Evolutionary conservation across 257 asterid species (phyloP), one percentile per base, ranked within the genome.

Genomic region (Haberlea rhodopensis): DNA sequence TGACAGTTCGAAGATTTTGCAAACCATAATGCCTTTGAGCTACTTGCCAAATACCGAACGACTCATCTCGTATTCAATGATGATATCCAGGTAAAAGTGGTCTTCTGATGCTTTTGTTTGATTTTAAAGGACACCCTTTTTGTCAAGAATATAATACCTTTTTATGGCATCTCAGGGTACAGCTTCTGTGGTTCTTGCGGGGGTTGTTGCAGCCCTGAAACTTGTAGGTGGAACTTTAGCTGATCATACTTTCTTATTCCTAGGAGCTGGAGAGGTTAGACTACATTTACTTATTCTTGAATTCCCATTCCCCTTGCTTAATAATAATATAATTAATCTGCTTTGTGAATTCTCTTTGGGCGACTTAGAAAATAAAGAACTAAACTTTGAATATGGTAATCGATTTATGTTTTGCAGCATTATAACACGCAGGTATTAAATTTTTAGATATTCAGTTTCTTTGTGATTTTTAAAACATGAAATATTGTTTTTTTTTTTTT

Each of bases 231-330:
- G 95, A 67, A 75, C 84, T 32, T 78, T 91, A 74, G 77, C 85
- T 6, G 97, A 91, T 74, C 96, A 91, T 20, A 91, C 87, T 49
- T 91, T 88, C 95, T 80, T 91, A 69, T 91, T 91, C 85, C 78
- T 88, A 68, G 97, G 97, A n/a, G 97, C 97, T 31, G 97, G 97
- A 73, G 97, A 88, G 97, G 97, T 90, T 46, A 43, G 76, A 52
- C 34, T 53, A 31, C 57, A 40, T 69, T 15, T 26, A 43, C 22
- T 45, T 53, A 28, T 45, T 65, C 48, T 20, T 55, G 49, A 23
- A 49, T 31, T 43, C 51, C 2, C 20, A 43, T 4, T 43, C 51
- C 19, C 51, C 19, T 16, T 15, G 51, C 20, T 43, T 16, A 3
- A 43, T n/a, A n/a, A n/a, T n/a, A n/a, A n/a, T n/a, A n/a, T n/a